Evolutionary conservation across 2,329 filamentous ascomycete species (phyloP).

Genomic region (Claviceps sp.): DNA sequence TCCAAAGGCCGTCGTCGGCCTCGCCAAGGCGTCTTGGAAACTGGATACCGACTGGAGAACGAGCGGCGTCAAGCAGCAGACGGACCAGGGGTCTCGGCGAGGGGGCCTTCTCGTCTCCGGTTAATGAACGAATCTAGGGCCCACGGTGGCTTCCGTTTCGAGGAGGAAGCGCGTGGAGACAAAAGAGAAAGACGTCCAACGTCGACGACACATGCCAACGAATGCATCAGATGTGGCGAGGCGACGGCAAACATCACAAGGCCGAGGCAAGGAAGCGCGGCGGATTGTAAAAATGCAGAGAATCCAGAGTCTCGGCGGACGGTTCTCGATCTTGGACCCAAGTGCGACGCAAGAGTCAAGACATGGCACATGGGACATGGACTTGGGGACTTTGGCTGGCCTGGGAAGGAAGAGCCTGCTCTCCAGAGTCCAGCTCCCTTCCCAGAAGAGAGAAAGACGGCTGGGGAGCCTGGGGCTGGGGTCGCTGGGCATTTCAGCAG

Average conservation of each 20-base stretch:
- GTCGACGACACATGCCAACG: neutral
- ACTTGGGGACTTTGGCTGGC: neutral
- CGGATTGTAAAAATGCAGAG: neutral
- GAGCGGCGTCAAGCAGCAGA: neutral
- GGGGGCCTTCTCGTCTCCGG: constrained; percentile 6
- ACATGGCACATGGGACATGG: no score
- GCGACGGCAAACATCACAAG: neutral
- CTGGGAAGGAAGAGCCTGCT: neutral
- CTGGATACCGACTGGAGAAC: constrained; percentile 3
- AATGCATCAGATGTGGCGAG: neutral
- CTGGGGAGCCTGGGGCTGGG: no score
- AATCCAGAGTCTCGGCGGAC: neutral
- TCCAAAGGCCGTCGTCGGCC: neutral
- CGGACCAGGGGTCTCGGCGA: constrained; percentile 5
- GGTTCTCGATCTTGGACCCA: neutral
- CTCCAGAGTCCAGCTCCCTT: no score
- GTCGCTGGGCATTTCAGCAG: neutral
- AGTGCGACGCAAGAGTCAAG: neutral
- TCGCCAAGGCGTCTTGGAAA: constrained; percentile 1
- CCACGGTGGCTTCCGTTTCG: constrained; percentile 7
- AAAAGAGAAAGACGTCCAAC: constrained; percentile 1
- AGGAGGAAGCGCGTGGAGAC: constrained; percentile 6
- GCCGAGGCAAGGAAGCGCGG: neutral
- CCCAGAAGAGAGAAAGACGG: neutral
- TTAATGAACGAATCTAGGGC: constrained; percentile 5